phyloP scores from a whole-genome alignment of 345 rosid genomes.

The Nephelium lappaceum region DNA sequence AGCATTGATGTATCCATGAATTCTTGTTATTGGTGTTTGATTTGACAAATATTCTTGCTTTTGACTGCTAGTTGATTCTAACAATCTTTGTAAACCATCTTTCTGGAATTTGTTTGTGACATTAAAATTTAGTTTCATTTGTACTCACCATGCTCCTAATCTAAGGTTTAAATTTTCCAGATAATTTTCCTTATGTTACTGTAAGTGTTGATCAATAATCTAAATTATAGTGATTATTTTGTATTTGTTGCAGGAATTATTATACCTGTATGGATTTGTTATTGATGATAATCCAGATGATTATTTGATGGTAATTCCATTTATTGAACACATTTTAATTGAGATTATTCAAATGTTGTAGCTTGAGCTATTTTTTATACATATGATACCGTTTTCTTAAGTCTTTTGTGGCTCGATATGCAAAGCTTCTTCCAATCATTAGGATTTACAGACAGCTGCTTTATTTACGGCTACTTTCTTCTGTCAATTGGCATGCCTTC shows the following conservation, averaged over 20 bases:
- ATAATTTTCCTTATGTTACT: conserved; percentile 7
- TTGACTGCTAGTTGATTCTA: not conserved
- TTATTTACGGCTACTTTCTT: not conserved
- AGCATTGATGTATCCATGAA: not conserved
- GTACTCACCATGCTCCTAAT: not conserved
- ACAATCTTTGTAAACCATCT: not conserved
- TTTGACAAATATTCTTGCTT: not conserved
- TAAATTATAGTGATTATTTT: conserved; percentile 6
- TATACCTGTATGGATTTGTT: conserved; percentile 93
- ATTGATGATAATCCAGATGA: conserved; percentile 87
- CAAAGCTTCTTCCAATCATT: not conserved
- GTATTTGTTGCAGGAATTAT: conserved; percentile 63
- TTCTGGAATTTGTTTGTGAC: not conserved
- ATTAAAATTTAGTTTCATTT: not conserved
- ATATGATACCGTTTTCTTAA: not conserved
- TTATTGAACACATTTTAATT: not conserved
- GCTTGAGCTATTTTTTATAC: not conserved
- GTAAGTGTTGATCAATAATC: not conserved
- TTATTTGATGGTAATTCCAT: conserved; percentile 75
- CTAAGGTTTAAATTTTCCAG: not conserved
- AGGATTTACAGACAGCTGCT: not conserved
- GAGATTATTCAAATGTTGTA: not conserved
- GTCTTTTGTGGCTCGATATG: not conserved
- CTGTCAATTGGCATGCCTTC: not conserved
- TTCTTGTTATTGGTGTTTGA: not conserved